Evolutionary conservation across 2,329 filamentous ascomycete species (phyloP).

Genomic region (Septoria petroselini): DNA sequence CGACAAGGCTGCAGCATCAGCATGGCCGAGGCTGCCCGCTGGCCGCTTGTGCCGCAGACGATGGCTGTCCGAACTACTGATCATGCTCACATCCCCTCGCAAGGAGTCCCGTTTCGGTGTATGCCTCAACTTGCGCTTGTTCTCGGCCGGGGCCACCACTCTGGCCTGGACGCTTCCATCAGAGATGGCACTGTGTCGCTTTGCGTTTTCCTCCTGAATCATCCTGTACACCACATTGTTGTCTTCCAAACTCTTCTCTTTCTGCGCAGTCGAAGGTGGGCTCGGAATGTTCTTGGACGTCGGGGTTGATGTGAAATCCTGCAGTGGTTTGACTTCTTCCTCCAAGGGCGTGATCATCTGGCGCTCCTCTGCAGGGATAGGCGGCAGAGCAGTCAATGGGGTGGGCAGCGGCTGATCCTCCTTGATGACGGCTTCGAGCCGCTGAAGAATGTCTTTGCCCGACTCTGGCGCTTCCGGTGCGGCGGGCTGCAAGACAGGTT

Average conservation of each 20-base stretch:
- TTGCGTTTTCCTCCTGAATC: constrained; percentile 33
- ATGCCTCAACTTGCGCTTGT: constrained; percentile 29
- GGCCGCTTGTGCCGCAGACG: constrained; percentile 23
- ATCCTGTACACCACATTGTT: constrained; percentile 28
- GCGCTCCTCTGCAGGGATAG: constrained; percentile 16
- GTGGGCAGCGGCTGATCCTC: constrained; percentile 6
- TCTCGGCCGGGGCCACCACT: constrained; percentile 19
- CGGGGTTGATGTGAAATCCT: constrained; percentile 15
- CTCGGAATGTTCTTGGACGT: constrained; percentile 8
- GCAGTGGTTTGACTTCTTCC: constrained; percentile 11
- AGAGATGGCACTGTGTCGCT: constrained; percentile 31
- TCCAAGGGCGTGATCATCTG: constrained; percentile 12
- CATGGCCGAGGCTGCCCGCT: constrained; percentile 18
- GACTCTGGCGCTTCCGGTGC: constrained; percentile 12
- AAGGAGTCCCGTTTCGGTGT: constrained; percentile 28
- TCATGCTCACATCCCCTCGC: constrained; percentile 26
- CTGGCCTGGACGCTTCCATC: constrained; percentile 25
- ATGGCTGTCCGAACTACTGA: constrained; percentile 23
- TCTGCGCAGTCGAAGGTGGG: constrained; percentile 21
- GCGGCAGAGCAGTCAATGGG: constrained; percentile 13
- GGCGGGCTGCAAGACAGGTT: constrained; percentile 10
- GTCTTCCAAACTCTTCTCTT: constrained; percentile 23
- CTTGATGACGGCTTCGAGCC: constrained; percentile 13
- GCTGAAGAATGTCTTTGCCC: constrained; percentile 12
- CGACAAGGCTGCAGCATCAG: constrained; percentile 7